Base-by-base conservation (phyloP, 768 basidiomycete genomes). In the Amanita pseudoporphyria region DNA sequence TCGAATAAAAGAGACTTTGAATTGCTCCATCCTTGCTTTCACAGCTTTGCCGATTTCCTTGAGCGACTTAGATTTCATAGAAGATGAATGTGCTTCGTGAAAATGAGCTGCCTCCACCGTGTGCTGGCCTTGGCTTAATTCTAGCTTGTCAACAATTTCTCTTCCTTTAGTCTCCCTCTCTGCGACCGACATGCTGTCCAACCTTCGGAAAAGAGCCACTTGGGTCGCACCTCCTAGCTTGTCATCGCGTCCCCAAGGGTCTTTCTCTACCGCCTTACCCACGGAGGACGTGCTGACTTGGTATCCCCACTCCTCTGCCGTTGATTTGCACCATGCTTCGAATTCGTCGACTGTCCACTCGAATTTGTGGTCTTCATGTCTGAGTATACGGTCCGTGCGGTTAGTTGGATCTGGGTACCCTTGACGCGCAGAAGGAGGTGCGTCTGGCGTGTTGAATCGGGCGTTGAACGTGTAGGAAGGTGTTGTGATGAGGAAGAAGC, bases 311-410 rank as follows among this genome's bases (percentile, higher is more conserved):
- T 77, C 71, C 3, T 58, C 59, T 0, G 84, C 87, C 2, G 66
- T 68, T 0, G 57, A 59, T 9, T 64, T 54, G 58, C 88, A 90
- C 79, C 83, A 87, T 13, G 54, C 56, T 16, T 60, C 57, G 59
- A 90, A 95, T 58, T 94, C 91, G 2, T 78, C 77, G 0, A 65
- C 60, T 0, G 88, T 92, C 85, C 87, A 94, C 62, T 95, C 91
- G 54, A 93, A 90, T 56, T 91, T 85, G 64, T 95, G 91, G 55
- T 93, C 91, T 19, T 64, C 52, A 59, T 94, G 88, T 18, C 91
- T 73, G 67, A 92, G 93, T 24, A 85, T 63, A 1, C 90, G 77
- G 41, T 74, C 60, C 0, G 88, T 92, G 14, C 85, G 77, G 12
- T 72, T 69, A 0, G 89, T 92, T 2, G 92, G 89, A 63, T 94